These are phyloP conservation scores for Phanerochaete carnosa DNA, from an alignment of 768 basidiomycete genomes.

Conservation along the genomic window DNA sequence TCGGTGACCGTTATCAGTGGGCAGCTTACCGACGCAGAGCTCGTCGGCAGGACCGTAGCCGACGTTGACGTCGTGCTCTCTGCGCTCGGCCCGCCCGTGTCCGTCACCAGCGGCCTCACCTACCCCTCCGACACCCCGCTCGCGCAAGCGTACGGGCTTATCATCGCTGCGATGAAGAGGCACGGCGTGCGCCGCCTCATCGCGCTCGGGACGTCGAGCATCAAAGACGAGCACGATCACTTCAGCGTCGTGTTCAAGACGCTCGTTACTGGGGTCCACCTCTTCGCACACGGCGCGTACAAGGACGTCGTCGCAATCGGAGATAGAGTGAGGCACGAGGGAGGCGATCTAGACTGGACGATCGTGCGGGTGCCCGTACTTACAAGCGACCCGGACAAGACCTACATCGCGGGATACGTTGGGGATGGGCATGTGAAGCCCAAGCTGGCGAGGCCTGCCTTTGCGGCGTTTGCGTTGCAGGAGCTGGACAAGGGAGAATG, in stretches of 20 bases:
- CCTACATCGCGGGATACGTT: conserved; percentile 58
- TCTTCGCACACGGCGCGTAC: conserved; percentile 55
- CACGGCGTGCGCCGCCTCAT: conserved; percentile 56
- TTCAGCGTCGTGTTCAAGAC: conserved; percentile 42
- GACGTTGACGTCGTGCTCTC: conserved; percentile 64
- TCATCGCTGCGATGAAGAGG: conserved; percentile 56
- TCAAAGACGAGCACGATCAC: conserved; percentile 57
- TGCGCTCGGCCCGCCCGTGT: conserved; percentile 54
- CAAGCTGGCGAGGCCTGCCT: conserved; percentile 52
- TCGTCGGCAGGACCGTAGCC: conserved; percentile 49
- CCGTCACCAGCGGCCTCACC: conserved; percentile 36
- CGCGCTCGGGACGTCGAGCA: conserved; percentile 64
- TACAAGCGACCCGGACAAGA: conserved; percentile 43
- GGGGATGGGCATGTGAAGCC: conserved; percentile 57
- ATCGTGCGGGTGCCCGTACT: conserved; percentile 66
- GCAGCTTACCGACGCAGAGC: conserved; percentile 47
- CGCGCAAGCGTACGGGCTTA: conserved; percentile 51
- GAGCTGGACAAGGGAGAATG: conserved; percentile 60
- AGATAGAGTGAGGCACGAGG: conserved; percentile 44
- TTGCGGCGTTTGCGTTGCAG: conserved; percentile 55
- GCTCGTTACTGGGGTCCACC: conserved; percentile 36
- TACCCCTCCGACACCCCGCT: conserved; percentile 52
- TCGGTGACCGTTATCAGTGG: conserved; percentile 52
- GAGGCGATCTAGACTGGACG: conserved; percentile 60
- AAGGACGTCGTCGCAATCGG: conserved; percentile 66